These are phyloP conservation scores for Paraglomus brasilianum DNA, from an alignment of 192 early-diverging fungal species.

Conservation along the genomic window DNA sequence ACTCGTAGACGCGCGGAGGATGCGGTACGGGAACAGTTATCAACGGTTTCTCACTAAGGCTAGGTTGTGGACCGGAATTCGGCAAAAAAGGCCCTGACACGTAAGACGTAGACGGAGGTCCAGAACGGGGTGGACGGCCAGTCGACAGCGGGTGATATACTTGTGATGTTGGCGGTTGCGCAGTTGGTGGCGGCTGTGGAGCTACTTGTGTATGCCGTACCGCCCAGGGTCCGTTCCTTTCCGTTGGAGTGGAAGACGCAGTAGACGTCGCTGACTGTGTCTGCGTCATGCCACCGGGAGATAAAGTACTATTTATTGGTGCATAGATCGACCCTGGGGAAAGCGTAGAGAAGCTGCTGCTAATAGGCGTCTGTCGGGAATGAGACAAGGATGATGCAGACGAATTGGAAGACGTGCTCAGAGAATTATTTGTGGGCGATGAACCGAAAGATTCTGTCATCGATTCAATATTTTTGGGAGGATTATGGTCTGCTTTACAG, in stretches of 20 bases:
- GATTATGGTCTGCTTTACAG: too few relatives aligned
- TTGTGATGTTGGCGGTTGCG: background rate
- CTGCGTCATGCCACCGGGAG: background rate
- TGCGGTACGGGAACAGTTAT: background rate
- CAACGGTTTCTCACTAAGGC: constrained; percentile 8
- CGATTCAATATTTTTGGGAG: too few relatives aligned
- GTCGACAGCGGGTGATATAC: background rate
- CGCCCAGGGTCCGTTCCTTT: background rate
- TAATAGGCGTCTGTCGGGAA: constrained; percentile 7
- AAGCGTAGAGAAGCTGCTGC: constrained; percentile 19
- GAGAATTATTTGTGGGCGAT: constrained; percentile 11
- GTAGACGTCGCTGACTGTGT: background rate
- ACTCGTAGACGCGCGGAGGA: constrained; percentile 1
- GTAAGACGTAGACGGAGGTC: constrained; percentile 9
- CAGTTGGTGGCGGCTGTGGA: background rate
- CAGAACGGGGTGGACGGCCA: background rate
- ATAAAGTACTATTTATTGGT: background rate
- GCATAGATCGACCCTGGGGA: constrained; percentile 10
- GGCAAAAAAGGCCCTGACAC: too few relatives aligned
- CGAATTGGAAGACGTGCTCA: constrained; percentile 26
- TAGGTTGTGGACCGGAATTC: background rate
- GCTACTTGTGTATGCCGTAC: background rate
- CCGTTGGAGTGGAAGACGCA: background rate
- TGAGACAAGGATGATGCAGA: constrained; percentile 18
- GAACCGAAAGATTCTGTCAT: constrained; percentile 23